Conservation (phyloP, 345 rosid genomes). For the Excoecaria agallocha region DNA sequence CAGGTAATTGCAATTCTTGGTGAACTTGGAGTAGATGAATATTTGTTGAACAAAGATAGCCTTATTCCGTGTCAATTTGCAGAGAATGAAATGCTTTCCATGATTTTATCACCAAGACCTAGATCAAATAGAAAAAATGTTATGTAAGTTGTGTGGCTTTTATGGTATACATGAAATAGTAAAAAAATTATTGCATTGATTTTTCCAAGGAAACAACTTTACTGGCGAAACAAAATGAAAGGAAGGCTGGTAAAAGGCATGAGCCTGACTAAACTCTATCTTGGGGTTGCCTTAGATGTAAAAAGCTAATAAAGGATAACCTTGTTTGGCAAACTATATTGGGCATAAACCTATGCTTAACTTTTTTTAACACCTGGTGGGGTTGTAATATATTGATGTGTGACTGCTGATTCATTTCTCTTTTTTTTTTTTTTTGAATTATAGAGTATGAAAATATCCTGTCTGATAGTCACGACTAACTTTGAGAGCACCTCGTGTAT, state of each 20-base stretch:
- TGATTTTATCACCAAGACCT: constrained; percentile 33
- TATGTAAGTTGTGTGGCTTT: constrained; percentile 13
- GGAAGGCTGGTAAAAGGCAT: not conserved
- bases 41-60: not conserved
- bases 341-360: not conserved
- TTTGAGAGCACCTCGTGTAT: too few species aligned
- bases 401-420: too few species aligned
- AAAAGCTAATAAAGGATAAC: not conserved
- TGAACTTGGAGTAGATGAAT: not conserved
- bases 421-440: not conserved
- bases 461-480: not conserved
- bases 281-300: not conserved
- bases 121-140: constrained; percentile 3
- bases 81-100: constrained; percentile 98
- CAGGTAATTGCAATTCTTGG: constrained; percentile 52
- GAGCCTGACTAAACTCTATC: not conserved
- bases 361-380: not conserved
- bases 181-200: not conserved
- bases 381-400: not conserved
- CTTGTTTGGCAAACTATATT: not conserved
- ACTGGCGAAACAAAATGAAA: not conserved
- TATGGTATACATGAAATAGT: constrained; percentile 1
- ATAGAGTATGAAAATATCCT: not conserved
- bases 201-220: not conserved
- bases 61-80: constrained; percentile 38